phyloP scores from a whole-genome alignment of 352 stramenopile species.

The Globisporangium heterothallicum region DNA sequence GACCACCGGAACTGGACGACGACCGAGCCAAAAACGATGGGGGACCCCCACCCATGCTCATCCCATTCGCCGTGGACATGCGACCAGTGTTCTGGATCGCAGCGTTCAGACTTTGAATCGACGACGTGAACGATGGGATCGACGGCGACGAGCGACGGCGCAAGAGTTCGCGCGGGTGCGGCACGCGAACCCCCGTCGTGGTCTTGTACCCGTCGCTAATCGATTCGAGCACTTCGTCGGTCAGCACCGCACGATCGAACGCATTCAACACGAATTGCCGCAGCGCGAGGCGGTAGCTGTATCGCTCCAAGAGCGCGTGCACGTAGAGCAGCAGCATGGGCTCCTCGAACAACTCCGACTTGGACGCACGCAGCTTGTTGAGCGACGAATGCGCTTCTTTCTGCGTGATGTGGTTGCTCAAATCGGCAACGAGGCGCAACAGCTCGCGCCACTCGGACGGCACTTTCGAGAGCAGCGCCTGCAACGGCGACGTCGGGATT shows the following conservation, averaged over 20 bases:
- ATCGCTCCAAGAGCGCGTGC: conserved; percentile 77
- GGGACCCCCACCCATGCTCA: conserved; percentile 8
- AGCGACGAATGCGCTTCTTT: conserved; percentile 84
- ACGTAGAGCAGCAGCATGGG: conserved; percentile 78
- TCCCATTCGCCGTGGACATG: conserved; percentile 43
- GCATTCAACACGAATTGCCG: conserved; percentile 85
- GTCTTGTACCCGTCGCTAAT: conserved; percentile 50
- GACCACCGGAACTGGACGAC: conserved; percentile 12
- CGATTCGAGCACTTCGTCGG: conserved; percentile 73
- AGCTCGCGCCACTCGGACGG: conserved; percentile 76
- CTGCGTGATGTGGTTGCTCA: conserved; percentile 88
- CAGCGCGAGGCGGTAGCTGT: conserved; percentile 80
- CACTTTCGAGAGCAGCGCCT: conserved; percentile 63
- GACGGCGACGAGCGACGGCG: conserved; percentile 77
- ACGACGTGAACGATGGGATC: conserved; percentile 84
- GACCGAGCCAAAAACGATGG: conserved; percentile 16
- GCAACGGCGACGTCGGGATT: conserved; percentile 51
- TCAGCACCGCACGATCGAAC: conserved; percentile 68
- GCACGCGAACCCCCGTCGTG: conserved; percentile 34
- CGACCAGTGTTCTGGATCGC: conserved; percentile 70
- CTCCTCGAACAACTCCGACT: conserved; percentile 76
- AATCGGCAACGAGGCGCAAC: conserved; percentile 65
- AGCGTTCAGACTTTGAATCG: conserved; percentile 74
- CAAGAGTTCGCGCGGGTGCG: conserved; percentile 40
- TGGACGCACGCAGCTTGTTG: conserved; percentile 73